phyloP scores from a whole-genome alignment of 164 flowering plant genomes.

The Vitis rotundifolia region DNA sequence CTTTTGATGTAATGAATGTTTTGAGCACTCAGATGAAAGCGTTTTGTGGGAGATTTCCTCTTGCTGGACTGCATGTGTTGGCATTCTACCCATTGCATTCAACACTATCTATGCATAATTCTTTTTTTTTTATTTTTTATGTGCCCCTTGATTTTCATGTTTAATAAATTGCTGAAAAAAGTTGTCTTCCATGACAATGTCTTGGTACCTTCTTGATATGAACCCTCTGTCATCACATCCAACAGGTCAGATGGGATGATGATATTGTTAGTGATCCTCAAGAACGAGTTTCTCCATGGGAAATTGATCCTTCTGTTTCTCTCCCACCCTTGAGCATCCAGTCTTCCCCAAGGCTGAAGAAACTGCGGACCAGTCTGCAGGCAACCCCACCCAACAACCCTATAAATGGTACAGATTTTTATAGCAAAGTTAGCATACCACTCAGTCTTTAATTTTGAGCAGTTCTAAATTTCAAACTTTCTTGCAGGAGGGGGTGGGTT shows the following conservation, averaged over 20 bases:
- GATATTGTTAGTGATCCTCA: conserved; percentile 48
- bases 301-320: conserved; percentile 74
- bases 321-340: conserved; percentile 62
- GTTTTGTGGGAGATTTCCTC: too few species aligned
- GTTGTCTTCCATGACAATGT: too few species aligned
- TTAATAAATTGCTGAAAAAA: too few species aligned
- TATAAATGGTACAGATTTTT: conserved; percentile 41
- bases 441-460: neutral
- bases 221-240: neutral
- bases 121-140: too few species aligned
- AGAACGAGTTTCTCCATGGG: conserved; percentile 92
- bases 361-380: conserved; percentile 53
- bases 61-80: too few species aligned
- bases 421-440: neutral
- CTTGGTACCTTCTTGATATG: too few species aligned
- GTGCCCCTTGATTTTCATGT: too few species aligned
- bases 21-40: too few species aligned
- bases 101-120: too few species aligned
- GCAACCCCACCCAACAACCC: conserved; percentile 43
- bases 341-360: conserved; percentile 80
- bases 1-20: too few species aligned
- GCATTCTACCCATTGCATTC: too few species aligned
- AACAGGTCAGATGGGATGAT: conserved; percentile 94
- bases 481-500: conserved; percentile 44
- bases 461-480: conserved; percentile 8